Evolutionary conservation across 305 asterid genomes (phyloP).

Genomic region (Fraxinus platypoda): DNA sequence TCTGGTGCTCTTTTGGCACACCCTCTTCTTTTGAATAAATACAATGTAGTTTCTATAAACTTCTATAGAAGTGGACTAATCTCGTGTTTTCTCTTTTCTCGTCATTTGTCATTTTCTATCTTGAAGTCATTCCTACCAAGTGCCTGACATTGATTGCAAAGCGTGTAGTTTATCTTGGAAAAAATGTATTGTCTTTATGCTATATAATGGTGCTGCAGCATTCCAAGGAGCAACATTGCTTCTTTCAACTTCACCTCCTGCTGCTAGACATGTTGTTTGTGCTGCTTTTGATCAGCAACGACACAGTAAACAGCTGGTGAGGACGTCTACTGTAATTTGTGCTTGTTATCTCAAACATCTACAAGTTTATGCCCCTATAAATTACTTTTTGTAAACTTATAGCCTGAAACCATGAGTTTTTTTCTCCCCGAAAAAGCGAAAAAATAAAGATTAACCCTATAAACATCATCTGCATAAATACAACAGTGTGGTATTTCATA

Average conservation of each 20-base stretch:
- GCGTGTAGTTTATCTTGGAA: conserved; percentile 5
- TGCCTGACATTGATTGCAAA: conserved; percentile 13
- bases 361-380: neutral
- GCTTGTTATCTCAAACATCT: conserved; percentile 7
- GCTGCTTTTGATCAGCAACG: conserved; percentile 85
- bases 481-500: neutral
- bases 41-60: neutral
- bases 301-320: conserved; percentile 82
- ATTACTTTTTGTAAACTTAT: neutral
- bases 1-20: neutral
- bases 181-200: conserved; percentile 21
- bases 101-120: conserved; percentile 14
- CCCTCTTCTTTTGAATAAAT: conserved; percentile 11
- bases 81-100: conserved; percentile 22
- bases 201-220: conserved; percentile 48
- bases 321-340: conserved; percentile 24
- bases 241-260: conserved; percentile 60
- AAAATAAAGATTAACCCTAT: neutral
- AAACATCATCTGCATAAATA: neutral
- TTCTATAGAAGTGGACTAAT: conserved; percentile 6
- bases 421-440: neutral
- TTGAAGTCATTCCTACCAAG: conserved; percentile 9
- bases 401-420: neutral
- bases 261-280: conserved; percentile 67
- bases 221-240: conserved; percentile 67